A percentile compares a stretch with the other conserved stretches of the same genome.
Conservation (phyloP, 306 rosid species). For the Luffa aegyptiaca region DNA sequence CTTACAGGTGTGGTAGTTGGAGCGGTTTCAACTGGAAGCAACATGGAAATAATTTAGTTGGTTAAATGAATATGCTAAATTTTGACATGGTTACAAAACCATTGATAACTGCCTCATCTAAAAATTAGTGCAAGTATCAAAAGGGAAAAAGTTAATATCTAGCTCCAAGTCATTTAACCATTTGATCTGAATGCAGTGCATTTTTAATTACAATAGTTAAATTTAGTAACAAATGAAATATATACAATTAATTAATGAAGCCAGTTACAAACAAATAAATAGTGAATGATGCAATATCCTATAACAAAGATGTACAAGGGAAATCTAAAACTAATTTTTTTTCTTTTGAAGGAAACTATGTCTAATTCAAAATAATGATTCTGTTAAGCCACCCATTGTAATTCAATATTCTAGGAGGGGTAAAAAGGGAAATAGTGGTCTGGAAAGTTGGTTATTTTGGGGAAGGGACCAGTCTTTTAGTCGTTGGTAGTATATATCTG, state of each 20-base stretch:
- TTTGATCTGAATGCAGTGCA: neutral
- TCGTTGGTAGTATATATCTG: too few species aligned
- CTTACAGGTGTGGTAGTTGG: constrained; percentile 52
- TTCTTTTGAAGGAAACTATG: too few species aligned
- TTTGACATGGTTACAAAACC: neutral
- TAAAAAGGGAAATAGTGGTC: too few species aligned
- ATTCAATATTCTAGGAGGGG: too few species aligned
- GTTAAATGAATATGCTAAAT: neutral
- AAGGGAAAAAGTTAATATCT: neutral
- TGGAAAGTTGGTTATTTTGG: too few species aligned
- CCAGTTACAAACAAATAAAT: neutral
- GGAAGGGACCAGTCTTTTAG: too few species aligned
- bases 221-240: neutral
- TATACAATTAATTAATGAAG: neutral
- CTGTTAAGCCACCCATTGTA: too few species aligned
- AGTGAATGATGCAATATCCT: neutral
- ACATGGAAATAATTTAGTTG: neutral
- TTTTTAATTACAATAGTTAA: neutral
- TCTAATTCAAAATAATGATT: too few species aligned
- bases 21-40: constrained; percentile 43
- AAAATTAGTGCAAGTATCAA: neutral
- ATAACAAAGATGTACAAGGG: neutral
- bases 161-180: neutral
- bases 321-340: neutral
- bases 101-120: neutral